These are phyloP conservation scores for Conidiobolus incongruus DNA, from an alignment of 371 early-diverging fungal species.

Conservation along the genomic window DNA sequence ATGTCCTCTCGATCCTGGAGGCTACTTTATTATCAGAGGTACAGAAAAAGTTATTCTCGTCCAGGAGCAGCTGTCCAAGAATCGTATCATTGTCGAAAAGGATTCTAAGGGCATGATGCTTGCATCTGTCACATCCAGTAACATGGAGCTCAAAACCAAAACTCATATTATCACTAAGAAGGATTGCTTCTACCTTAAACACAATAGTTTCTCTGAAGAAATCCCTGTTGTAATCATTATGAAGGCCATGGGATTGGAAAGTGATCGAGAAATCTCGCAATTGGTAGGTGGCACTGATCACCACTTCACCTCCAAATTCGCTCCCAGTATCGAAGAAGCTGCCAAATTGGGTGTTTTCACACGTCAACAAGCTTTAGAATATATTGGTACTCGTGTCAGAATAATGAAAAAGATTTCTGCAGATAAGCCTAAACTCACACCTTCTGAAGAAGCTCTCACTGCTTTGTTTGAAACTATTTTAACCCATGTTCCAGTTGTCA, in stretches of 20 bases:
- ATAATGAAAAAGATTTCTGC: slow-evolving; percentile 28
- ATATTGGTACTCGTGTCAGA: slow-evolving; percentile 63
- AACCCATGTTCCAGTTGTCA: slow-evolving; percentile 87
- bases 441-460: slow-evolving; percentile 78
- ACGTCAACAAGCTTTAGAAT: slow-evolving; percentile 83
- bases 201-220: slow-evolving; percentile 87
- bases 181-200: slow-evolving; percentile 72
- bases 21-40: slow-evolving; percentile 98
- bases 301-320: slow-evolving; percentile 60
- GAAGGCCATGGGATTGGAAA: slow-evolving; percentile 87
- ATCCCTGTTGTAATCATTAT: slow-evolving; percentile 78
- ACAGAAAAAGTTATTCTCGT: slow-evolving; percentile 98
- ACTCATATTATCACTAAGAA: slow-evolving; percentile 69
- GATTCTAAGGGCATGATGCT: slow-evolving; percentile 70
- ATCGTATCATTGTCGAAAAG: slow-evolving; percentile 96
- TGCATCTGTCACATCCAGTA: slow-evolving; percentile 55
- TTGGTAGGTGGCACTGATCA: slow-evolving; percentile 77
- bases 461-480: slow-evolving; percentile 81
- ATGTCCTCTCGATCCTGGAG: slow-evolving; percentile 99
- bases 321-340: slow-evolving; percentile 79
- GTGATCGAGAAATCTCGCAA: slow-evolving; percentile 92
- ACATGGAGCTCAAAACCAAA: slow-evolving; percentile 91
- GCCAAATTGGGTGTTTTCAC: slow-evolving; percentile 53
- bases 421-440: slow-evolving; percentile 12
- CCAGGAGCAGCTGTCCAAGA: slow-evolving; percentile 99